Base-by-base conservation (phyloP, 805 yeast species). In the Suhomyces kilbournensis region DNA sequence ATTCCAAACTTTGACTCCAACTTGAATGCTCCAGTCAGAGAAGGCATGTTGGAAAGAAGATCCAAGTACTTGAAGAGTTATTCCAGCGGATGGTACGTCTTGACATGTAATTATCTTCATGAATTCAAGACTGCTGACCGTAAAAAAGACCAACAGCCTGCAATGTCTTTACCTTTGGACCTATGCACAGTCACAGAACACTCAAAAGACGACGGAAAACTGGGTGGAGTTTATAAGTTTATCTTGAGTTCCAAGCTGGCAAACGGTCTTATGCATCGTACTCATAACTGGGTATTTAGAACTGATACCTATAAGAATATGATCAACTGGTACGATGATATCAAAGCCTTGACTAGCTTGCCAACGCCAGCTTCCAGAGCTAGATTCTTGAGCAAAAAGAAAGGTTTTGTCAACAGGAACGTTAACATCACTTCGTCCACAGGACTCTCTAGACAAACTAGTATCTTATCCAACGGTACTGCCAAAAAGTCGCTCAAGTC, bases 281-380 rank as follows among this genome's bases (percentile, higher is more conserved):
- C 90, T 43, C 97, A 92, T 71, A 91, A 90, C 62, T 90, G 94
- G 90, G 94, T 92, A n/a, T 92, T 93, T 74, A 80, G 96, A 58
- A 86, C 96, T n/a, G 94, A 88, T 62, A 81, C 87, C 47, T 88
- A 87, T 61, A 87, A 85, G 42, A 69, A 79, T 30, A 89, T 91
- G 93, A 82, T 86, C 66, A 79, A 76, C 39, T 93, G 99, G 99
- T 89, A 81, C 68, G 81, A 81, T 58, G 96, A 88, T 63, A 76
- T 93, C 58, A 84, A 85, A 65, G 76, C 75, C 46, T 75, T 91
- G 59, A 86, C 94, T 2, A 69, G 78, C 14, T 74, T 87, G 53
- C 74, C 85, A 19, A 80, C 80, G n/a, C 83, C 90, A 2, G 70
- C 77, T 25, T 77, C 85, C 12, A 76, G 89, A 62, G 77, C 85